phyloP scores from a whole-genome alignment of 345 rosid genomes.

The Acer negundo region DNA sequence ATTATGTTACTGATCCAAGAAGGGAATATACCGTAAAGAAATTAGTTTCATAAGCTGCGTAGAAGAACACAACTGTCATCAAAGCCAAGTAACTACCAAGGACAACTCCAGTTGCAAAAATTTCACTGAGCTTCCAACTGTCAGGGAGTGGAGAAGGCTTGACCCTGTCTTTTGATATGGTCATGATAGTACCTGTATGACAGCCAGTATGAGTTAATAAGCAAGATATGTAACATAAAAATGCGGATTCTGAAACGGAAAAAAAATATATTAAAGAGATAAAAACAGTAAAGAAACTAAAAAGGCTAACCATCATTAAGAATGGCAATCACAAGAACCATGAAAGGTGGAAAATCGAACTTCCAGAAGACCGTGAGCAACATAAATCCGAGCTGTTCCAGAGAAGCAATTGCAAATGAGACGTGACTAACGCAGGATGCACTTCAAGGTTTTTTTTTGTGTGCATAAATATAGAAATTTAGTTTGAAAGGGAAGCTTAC shows the following conservation, averaged over 20 bases:
- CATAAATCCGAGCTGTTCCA: conserved; percentile 60
- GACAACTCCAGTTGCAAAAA: conserved; percentile 58
- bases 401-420: conserved; percentile 19
- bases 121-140: conserved; percentile 60
- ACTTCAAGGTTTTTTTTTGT: not conserved
- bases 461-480: not conserved
- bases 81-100: conserved; percentile 59
- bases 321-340: conserved; percentile 69
- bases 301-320: conserved; percentile 61
- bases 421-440: not conserved
- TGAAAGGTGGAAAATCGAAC: conserved; percentile 71
- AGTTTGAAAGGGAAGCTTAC: conserved; percentile 37
- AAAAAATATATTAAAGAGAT: not conserved
- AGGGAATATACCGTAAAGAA: conserved; percentile 46
- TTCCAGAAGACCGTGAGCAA: conserved; percentile 58
- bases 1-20: not conserved
- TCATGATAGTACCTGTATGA: conserved; percentile 58
- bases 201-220: not conserved
- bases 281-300: not conserved
- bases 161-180: conserved; percentile 63
- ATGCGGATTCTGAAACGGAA: not conserved
- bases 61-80: conserved; percentile 61
- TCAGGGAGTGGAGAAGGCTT: conserved; percentile 66
- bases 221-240: not conserved
- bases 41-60: conserved; percentile 52